Base-by-base conservation (phyloP, 2,329 filamentous ascomycete genomes). In the Aspergillus pseudotamarii region DNA sequence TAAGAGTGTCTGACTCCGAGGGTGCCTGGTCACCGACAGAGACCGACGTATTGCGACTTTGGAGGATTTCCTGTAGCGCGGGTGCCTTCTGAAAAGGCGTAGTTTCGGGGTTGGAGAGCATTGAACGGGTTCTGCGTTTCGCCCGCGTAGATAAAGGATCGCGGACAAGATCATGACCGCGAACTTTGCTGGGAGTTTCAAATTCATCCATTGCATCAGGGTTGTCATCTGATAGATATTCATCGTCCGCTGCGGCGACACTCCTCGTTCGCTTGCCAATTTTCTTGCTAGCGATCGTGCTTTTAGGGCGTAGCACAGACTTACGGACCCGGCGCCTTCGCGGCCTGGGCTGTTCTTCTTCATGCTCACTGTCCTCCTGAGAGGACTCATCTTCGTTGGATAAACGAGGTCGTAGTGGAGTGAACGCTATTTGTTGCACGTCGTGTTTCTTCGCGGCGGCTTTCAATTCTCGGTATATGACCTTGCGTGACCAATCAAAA, bases 231-330 rank as follows among this genome's bases (percentile, higher is more conserved):
- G 71, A 72, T 14, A 67, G 59, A 36, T 65, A 64, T 50, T 71
- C 62, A 28, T 71, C 70, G 38, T 71, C 64, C 32, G 65, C 62
- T 19, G 65, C 68, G 46, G 65, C 68, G 51, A 69, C 63, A 54
- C 75, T 76, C 58, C 78, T 71, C 26, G 78, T 78, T 45, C 79
- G 76, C 66, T 81, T 81, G 45, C 79, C 78, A 26, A 75, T 77
- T 50, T 76, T 71, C 62, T 79, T 80, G 2, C 73, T 72, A 12
- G 80, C 80, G 21, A 77, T 67, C 4, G 75, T 71, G 58, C 71
- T 74, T 58, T 79, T 81, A 1, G 80, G 80, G 8, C 80, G 79
- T 14, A 82, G 72, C 3, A 82, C 77, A 2, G 80, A 82, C 68
- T 81, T 82, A 59, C 75, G 75, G 38, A 75, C 73, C 59, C 76